Conservation (phyloP, 179 eudicot genomes). For the Camellia oleifera region DNA sequence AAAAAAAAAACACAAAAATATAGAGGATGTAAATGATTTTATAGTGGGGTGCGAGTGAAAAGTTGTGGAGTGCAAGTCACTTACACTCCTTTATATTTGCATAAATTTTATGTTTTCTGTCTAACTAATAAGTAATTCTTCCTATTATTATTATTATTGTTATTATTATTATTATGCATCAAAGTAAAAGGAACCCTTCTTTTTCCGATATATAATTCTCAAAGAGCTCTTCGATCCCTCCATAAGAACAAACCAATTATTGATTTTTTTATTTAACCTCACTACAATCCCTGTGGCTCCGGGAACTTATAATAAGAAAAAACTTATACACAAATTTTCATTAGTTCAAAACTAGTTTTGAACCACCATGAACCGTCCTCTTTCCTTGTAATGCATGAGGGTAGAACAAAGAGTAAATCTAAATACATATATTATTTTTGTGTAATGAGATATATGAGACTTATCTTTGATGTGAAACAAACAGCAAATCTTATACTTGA, state of each 20-base stretch:
- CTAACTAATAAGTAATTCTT: too few relatives aligned
- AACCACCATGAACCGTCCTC: neutral
- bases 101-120: too few relatives aligned
- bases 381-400: neutral
- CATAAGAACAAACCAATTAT: neutral
- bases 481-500: too few relatives aligned
- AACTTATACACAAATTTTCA: neutral
- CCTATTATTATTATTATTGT: too few relatives aligned
- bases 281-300: constrained; percentile 6
- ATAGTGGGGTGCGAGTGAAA: too few relatives aligned
- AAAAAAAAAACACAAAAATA: too few relatives aligned
- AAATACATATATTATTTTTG: too few relatives aligned
- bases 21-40: too few relatives aligned
- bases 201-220: neutral
- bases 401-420: neutral
- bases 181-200: constrained; percentile 9
- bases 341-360: neutral
- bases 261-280: neutral
- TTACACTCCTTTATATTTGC: too few relatives aligned
- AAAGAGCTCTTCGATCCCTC: neutral
- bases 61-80: too few relatives aligned
- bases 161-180: neutral
- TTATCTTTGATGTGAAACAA: too few relatives aligned
- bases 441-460: too few relatives aligned
- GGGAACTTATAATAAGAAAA: neutral